phyloP scores from a whole-genome alignment of 2,329 filamentous ascomycete species.

The Ceratocystiopsis sp. region DNA sequence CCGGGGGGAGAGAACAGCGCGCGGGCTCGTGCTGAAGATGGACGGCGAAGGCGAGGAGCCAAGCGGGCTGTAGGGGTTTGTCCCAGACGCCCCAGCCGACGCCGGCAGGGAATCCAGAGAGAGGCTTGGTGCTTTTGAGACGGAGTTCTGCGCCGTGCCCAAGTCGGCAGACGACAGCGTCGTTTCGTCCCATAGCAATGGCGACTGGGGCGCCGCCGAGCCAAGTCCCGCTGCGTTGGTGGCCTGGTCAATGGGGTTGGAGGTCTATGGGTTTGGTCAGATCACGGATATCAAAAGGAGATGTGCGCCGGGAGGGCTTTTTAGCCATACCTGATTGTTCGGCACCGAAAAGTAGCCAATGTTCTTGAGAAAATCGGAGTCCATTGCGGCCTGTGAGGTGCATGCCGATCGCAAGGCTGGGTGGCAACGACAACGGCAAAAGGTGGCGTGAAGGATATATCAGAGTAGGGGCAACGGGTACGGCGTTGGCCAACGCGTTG shows the following conservation, averaged over 20 bases:
- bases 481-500: too few species aligned
- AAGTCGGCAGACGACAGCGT: constrained; percentile 11
- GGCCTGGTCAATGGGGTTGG: constrained; percentile 18
- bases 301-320: too few species aligned
- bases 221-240: constrained; percentile 12
- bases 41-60: constrained; percentile 12
- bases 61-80: constrained; percentile 11
- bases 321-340: constrained; percentile 18
- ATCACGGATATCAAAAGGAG: not conserved
- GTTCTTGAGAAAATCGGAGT: constrained; percentile 20
- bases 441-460: not conserved
- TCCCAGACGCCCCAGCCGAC: constrained; percentile 9
- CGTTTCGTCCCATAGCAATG: constrained; percentile 17
- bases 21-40: constrained; percentile 11
- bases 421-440: not conserved
- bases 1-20: constrained; percentile 14
- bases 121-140: constrained; percentile 9
- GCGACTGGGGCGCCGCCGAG: constrained; percentile 11
- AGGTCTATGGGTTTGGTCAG: constrained; percentile 15
- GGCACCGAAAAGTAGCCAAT: constrained; percentile 23
- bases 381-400: constrained; percentile 15
- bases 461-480: too few species aligned
- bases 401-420: constrained; percentile 11
- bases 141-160: constrained; percentile 11
- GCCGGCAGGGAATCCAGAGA: constrained; percentile 15